phyloP scores from a whole-genome alignment of 257 asterid species.

The Scutellaria galericulata region DNA sequence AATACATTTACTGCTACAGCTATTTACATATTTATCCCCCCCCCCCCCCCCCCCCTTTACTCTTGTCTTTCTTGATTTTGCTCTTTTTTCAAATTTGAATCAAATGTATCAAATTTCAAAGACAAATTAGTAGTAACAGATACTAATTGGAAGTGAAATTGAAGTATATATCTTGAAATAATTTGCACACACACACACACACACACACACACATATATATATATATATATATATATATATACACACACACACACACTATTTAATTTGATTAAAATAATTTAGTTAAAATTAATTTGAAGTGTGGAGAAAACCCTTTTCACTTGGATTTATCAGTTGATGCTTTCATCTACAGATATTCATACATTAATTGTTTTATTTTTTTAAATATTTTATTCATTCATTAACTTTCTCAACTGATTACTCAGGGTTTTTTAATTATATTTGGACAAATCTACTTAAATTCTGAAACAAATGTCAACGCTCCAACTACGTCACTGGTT shows the following conservation, averaged over 20 bases:
- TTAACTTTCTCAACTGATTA: neutral
- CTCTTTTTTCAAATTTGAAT: neutral
- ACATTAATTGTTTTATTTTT: too few relatives aligned
- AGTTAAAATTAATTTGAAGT: neutral
- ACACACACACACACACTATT: too few relatives aligned
- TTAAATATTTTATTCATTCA: neutral
- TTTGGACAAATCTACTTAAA: conserved; percentile 20
- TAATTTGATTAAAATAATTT: too few relatives aligned
- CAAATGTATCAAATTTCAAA: neutral
- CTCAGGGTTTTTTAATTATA: conserved; percentile 1
- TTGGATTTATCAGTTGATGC: conserved; percentile 5
- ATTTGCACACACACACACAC: too few relatives aligned
- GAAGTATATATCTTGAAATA: neutral
- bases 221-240: too few relatives aligned
- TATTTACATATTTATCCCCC: neutral
- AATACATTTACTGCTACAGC: conserved; percentile 32
- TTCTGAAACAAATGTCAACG: conserved; percentile 29
- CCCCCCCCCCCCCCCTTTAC: too few relatives aligned
- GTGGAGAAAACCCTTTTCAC: neutral
- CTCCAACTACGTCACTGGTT: conserved; percentile 19
- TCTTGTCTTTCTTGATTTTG: neutral
- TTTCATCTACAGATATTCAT: neutral
- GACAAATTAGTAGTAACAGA: neutral
- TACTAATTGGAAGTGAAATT: too few relatives aligned
- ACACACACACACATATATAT: too few relatives aligned